Evolutionary conservation across 306 rosid species (phyloP).

Genomic region (Quercus mongolica): DNA sequence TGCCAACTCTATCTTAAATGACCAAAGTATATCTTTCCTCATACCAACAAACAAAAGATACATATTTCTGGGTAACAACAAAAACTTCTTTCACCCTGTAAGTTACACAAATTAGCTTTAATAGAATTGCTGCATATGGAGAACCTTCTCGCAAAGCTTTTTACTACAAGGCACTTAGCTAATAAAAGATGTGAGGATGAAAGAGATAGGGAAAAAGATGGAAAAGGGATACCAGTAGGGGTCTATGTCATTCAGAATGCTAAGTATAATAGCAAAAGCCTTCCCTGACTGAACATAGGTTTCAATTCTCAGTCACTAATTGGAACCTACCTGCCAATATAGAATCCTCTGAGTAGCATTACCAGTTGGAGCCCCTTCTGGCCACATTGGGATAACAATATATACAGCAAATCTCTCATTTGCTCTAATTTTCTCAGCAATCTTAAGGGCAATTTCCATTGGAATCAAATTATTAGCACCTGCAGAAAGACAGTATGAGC

Average conservation of each 20-base stretch:
- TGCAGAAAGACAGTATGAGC: constrained; percentile 26
- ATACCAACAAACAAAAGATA: neutral
- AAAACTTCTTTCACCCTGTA: neutral
- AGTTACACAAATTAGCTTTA: neutral
- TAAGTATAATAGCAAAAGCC: constrained; percentile 3
- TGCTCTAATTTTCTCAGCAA: constrained; percentile 84
- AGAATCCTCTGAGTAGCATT: constrained; percentile 91
- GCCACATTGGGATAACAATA: constrained; percentile 99
- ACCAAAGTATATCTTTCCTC: neutral
- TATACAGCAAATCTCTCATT: constrained; percentile 89
- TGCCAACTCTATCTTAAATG: neutral
- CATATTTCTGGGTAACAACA: neutral
- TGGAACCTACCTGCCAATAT: constrained; percentile 88
- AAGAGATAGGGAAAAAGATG: neutral
- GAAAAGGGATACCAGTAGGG: neutral
- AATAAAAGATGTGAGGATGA: neutral
- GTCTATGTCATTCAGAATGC: neutral
- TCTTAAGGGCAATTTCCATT: constrained; percentile 93
- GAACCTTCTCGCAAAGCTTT: neutral
- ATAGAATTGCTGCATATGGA: neutral
- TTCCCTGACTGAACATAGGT: constrained; percentile 2
- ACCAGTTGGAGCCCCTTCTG: constrained; percentile 94
- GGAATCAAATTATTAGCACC: constrained; percentile 99
- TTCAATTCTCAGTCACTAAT: constrained; percentile 13
- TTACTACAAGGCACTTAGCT: neutral